These are phyloP conservation scores for Chloromonas sp. DNA, from an alignment of 163 green algal species.

Conservation along the genomic window DNA sequence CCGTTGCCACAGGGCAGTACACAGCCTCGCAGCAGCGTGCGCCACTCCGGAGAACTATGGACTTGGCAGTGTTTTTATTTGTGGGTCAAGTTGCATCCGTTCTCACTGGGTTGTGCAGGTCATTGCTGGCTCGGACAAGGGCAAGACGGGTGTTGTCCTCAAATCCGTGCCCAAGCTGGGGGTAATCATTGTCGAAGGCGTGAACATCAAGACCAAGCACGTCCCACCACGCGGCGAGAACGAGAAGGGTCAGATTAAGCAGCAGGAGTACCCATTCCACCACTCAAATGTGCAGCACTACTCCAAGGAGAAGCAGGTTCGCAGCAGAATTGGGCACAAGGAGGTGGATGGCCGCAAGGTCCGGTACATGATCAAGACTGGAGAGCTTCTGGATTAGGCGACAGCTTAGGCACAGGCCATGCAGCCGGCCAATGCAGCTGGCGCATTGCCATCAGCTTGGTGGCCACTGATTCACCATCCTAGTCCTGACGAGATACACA, in stretches of 20 bases:
- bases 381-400: constrained; percentile 43
- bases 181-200: constrained; percentile 81
- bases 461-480: too few relatives aligned
- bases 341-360: constrained; percentile 61
- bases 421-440: too few relatives aligned
- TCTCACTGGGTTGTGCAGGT: constrained; percentile 44
- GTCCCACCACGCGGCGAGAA: constrained; percentile 64
- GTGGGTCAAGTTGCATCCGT: too few relatives aligned
- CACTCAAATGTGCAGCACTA: constrained; percentile 96
- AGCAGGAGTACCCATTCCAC: constrained; percentile 85
- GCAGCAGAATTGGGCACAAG: constrained; percentile 69
- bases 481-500: too few relatives aligned
- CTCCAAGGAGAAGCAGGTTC: constrained; percentile 63
- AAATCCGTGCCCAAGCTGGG: constrained; percentile 79
- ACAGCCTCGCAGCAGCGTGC: too few relatives aligned
- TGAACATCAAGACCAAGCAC: constrained; percentile 89
- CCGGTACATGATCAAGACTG: constrained; percentile 85
- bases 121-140: constrained; percentile 92
- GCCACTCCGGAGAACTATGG: too few relatives aligned
- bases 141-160: constrained; percentile 81
- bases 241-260: constrained; percentile 81
- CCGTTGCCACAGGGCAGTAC: too few relatives aligned
- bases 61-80: too few relatives aligned
- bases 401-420: too few relatives aligned
- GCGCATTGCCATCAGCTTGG: too few relatives aligned